Evolutionary conservation across 1,284 basidiomycete species (phyloP).

Genomic region (Cerrena zonata): DNA sequence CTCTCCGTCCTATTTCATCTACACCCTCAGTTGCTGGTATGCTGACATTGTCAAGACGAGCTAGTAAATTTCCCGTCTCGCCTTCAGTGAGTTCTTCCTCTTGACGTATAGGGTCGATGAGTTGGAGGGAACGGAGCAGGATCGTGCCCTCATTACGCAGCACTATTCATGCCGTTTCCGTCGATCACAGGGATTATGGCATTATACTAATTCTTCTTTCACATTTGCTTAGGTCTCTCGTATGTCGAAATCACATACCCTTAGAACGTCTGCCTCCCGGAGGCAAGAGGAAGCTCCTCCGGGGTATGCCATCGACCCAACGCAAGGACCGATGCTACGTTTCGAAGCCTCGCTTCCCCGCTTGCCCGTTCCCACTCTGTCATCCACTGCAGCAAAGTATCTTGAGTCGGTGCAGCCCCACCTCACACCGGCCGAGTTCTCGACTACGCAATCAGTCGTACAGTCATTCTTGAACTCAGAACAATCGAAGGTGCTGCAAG

Average conservation of each 20-base stretch:
- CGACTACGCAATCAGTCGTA: slow-evolving; percentile 56
- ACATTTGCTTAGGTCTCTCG: slow-evolving; percentile 4
- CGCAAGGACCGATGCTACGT: slow-evolving; percentile 69
- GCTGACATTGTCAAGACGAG: slow-evolving; percentile 13
- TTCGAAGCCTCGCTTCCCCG: slow-evolving; percentile 76
- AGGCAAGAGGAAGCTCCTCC: slow-evolving; percentile 28
- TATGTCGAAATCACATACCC: slow-evolving; percentile 31
- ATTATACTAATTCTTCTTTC: neutral
- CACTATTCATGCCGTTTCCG: too few relatives aligned
- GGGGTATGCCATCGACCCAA: slow-evolving; percentile 41
- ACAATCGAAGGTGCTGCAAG: slow-evolving; percentile 73
- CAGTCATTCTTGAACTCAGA: slow-evolving; percentile 69
- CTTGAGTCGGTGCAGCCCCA: slow-evolving; percentile 78
- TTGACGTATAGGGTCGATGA: too few relatives aligned
- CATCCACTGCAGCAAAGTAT: slow-evolving; percentile 81
- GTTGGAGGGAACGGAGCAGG: too few relatives aligned
- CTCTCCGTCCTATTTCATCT: neutral
- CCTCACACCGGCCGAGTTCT: slow-evolving; percentile 58
- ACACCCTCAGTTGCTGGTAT: slow-evolving; percentile 6
- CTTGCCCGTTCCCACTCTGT: slow-evolving; percentile 79
- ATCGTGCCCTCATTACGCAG: too few relatives aligned
- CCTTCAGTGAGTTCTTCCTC: too few relatives aligned
- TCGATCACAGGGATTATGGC: neutral
- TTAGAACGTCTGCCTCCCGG: slow-evolving; percentile 30
- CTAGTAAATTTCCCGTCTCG: slow-evolving; percentile 5